Base-by-base conservation (phyloP, 1,284 basidiomycete genomes). In the Tylopilus sp. region DNA sequence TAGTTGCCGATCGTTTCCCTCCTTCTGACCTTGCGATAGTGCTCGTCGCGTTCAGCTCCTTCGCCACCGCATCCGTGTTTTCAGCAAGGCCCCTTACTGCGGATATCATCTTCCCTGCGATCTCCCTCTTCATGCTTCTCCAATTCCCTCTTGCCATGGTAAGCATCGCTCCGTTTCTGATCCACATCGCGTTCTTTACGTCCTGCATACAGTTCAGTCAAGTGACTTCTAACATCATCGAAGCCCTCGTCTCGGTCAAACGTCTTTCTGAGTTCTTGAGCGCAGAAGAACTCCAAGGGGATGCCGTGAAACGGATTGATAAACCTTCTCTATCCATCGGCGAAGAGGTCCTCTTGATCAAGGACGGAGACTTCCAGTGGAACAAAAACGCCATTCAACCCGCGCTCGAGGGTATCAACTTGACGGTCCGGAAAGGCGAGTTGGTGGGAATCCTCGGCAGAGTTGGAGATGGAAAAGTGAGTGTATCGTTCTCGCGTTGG, bases 51-150 rank as follows among this genome's bases (percentile, higher is more conserved):
- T 93, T 96, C 69, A 84, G 86, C 47, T 90, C 92, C 0, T 93
- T 97, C 60, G 84, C 90, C 10, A 79, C 86, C 0, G 94, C 92
- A 35, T 86, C 91, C 0, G 64, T 77, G 18, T 82, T 84, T 1
- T 85, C 84, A 2, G 70, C 79, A 2, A 75, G 66, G 39, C 91
- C 93, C 2, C 71, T 98, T 5, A 97, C 95, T 0, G 82, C 89
- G 2, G 92, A 97, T 60, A 74, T 94, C 53, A 93, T 97, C 59
- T 98, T 98, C 78, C 95, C 95, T 4, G 86, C 92, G 0, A 92
- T 98, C 46, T 89, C 92, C 0, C 74, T 98, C 34, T 98, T 97
- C 74, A 88, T 92, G 78, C 77, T 98, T 0, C 74, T 97, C 29
- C 80, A 86, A 57, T 89, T 97, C 74, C 93, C 95, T 19, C 75